Percentiles rank a stretch among this genome's conserved stretches.
Conservation (phyloP, 495 filamentous ascomycete species). For the Hypomontagnella submonticulosa region DNA sequence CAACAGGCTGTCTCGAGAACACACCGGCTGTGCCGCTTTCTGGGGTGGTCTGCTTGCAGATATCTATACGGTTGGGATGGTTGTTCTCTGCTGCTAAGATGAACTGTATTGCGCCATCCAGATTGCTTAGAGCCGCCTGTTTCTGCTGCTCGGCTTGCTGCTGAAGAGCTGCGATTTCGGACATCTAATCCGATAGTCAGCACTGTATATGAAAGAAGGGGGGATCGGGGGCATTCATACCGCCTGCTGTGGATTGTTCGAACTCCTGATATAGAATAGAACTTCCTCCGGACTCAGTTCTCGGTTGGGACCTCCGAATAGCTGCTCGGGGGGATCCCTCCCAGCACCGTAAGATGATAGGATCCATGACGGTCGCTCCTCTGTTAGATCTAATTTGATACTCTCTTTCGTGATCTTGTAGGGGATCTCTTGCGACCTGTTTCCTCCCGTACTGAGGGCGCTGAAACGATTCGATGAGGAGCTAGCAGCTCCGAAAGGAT, state of each 20-base stretch:
- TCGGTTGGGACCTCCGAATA: conserved; percentile 80
- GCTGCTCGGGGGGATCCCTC: conserved; percentile 74
- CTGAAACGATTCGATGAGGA: conserved; percentile 52
- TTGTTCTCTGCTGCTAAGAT: conserved; percentile 72
- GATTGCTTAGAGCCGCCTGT: conserved; percentile 69
- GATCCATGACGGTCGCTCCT: conserved; percentile 80
- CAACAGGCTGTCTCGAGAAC: conserved; percentile 36
- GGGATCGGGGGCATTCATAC: conserved; percentile 49
- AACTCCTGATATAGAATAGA: conserved; percentile 70
- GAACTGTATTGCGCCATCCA: conserved; percentile 78
- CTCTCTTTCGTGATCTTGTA: conserved; percentile 63
- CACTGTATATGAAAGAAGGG: neutral
- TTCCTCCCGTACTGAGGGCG: conserved; percentile 38
- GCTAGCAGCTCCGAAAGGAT: conserved; percentile 39
- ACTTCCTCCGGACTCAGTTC: conserved; percentile 90
- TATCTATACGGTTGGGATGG: conserved; percentile 84
- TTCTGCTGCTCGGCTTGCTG: conserved; percentile 74
- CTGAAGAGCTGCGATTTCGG: conserved; percentile 70
- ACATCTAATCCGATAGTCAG: conserved; percentile 52
- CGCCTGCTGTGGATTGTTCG: conserved; percentile 72
- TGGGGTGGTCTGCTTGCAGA: conserved; percentile 60
- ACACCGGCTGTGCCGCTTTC: conserved; percentile 49
- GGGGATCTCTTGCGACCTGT: conserved; percentile 44
- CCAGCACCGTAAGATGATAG: conserved; percentile 85
- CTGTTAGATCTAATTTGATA: conserved; percentile 72